Percentiles rank a stretch among this genome's conserved stretches.
Conservation (phyloP, 345 rosid species). For the Aquilaria sinensis region DNA sequence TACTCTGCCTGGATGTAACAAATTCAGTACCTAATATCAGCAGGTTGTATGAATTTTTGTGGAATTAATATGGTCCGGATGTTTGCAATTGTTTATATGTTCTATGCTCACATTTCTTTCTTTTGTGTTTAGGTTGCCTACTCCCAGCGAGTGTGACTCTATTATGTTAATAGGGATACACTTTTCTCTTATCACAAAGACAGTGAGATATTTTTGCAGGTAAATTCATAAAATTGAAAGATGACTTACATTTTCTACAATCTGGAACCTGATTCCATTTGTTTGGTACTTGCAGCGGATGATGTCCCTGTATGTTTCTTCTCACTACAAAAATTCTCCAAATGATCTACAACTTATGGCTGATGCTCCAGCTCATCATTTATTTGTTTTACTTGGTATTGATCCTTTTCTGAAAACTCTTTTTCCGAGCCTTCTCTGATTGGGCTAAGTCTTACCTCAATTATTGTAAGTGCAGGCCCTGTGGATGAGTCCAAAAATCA, state of each 20-base stretch:
- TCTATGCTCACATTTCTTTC: constrained; percentile 9
- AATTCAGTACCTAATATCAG: constrained; percentile 58
- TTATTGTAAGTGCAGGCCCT: constrained; percentile 53
- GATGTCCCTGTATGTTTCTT: constrained; percentile 94
- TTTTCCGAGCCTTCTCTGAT: constrained; percentile 9
- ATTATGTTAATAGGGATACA: constrained; percentile 87
- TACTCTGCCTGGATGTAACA: constrained; percentile 88
- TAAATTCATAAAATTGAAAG: constrained; percentile 15
- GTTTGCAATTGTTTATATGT: not conserved
- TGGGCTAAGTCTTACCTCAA: constrained; percentile 10
- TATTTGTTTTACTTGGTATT: constrained; percentile 87
- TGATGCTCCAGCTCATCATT: constrained; percentile 99
- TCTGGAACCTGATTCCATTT: constrained; percentile 16
- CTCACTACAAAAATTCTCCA: constrained; percentile 98
- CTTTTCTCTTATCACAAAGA: constrained; percentile 95
- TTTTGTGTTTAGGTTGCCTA: constrained; percentile 56
- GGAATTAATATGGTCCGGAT: constrained; percentile 2
- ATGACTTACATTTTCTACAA: not conserved
- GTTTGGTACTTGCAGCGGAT: constrained; percentile 58
- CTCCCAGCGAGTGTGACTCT: constrained; percentile 81
- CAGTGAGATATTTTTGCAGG: constrained; percentile 85
- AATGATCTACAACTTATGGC: constrained; percentile 95
- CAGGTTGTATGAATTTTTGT: constrained; percentile 33
- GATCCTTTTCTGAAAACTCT: constrained; percentile 4
- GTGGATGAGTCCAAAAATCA: constrained; percentile 84